phyloP scores from a whole-genome alignment of 2,329 filamentous ascomycete genomes.

The Colletotrichum sp. region DNA sequence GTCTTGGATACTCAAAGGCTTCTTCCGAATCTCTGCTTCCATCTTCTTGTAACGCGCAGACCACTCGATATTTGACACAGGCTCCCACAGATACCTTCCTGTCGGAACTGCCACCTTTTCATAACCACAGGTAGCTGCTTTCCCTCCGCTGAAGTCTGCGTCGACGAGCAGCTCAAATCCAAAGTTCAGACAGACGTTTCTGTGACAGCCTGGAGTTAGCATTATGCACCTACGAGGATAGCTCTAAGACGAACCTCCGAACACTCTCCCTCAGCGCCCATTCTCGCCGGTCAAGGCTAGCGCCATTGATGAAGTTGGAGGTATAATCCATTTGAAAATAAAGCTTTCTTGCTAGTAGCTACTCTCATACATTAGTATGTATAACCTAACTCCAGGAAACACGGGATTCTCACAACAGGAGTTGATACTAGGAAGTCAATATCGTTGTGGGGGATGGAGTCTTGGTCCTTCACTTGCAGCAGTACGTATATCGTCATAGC shows the following conservation, averaged over 20 bases:
- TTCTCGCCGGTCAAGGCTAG: background rate
- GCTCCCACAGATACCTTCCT: constrained; percentile 2
- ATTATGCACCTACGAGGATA: too few relatives aligned
- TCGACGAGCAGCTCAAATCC: constrained; percentile 5
- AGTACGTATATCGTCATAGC: background rate
- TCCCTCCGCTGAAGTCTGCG: background rate
- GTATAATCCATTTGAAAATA: background rate
- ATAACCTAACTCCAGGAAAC: background rate
- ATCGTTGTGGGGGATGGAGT: background rate
- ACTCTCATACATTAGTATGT: background rate
- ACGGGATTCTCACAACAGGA: background rate
- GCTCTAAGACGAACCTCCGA: background rate
- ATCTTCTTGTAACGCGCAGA: background rate
- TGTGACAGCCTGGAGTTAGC: background rate
- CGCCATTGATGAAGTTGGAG: background rate
- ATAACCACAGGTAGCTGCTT: background rate
- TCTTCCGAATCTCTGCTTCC: background rate
- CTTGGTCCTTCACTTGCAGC: background rate
- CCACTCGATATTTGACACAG: background rate
- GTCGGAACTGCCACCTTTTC: background rate
- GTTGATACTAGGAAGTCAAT: background rate
- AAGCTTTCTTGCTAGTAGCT: background rate
- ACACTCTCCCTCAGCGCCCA: constrained; percentile 1
- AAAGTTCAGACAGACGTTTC: constrained; percentile 1
- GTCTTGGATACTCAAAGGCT: background rate